phyloP scores from a whole-genome alignment of 192 early-diverging fungal genomes.

The Thoreauomyces humboldtii region DNA sequence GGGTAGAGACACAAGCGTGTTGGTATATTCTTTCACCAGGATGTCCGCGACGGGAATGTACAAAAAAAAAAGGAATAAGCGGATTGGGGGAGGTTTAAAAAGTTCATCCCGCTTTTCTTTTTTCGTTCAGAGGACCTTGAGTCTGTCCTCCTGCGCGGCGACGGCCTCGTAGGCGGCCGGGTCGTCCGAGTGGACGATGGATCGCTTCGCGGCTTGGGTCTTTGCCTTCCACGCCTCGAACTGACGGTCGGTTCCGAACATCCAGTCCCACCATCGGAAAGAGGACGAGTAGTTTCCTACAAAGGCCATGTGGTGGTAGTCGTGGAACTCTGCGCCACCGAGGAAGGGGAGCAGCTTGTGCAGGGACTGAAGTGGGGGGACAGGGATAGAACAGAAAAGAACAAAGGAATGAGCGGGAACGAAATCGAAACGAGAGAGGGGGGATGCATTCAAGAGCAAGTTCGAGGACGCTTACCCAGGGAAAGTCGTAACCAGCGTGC shows the following conservation, averaged over 20 bases:
- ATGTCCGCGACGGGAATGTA: too few species aligned
- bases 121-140: too few species aligned
- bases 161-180: too few species aligned
- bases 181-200: too few species aligned
- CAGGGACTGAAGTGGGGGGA: conserved; percentile 12
- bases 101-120: too few species aligned
- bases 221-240: conserved; percentile 28
- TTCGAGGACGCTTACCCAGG: conserved; percentile 90
- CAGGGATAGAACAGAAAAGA: conserved; percentile 2
- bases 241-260: conserved; percentile 20
- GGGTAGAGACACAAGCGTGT: too few species aligned
- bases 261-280: conserved; percentile 30
- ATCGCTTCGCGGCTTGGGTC: conserved; percentile 11
- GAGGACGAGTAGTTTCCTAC: conserved; percentile 33
- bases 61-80: too few species aligned
- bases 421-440: background rate
- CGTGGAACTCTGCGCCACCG: conserved; percentile 68
- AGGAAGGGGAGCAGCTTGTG: conserved; percentile 27
- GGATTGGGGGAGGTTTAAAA: too few species aligned
- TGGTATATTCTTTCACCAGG: too few species aligned
- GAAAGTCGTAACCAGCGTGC: conserved; percentile 96
- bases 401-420: background rate
- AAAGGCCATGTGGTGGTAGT: conserved; percentile 80
- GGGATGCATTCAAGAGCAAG: too few species aligned
- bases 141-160: too few species aligned